Percentiles rank a stretch among this genome's conserved stretches.
Conservation (phyloP, 2,329 filamentous ascomycete genomes). For the Fusarium brevicatenulatum region DNA sequence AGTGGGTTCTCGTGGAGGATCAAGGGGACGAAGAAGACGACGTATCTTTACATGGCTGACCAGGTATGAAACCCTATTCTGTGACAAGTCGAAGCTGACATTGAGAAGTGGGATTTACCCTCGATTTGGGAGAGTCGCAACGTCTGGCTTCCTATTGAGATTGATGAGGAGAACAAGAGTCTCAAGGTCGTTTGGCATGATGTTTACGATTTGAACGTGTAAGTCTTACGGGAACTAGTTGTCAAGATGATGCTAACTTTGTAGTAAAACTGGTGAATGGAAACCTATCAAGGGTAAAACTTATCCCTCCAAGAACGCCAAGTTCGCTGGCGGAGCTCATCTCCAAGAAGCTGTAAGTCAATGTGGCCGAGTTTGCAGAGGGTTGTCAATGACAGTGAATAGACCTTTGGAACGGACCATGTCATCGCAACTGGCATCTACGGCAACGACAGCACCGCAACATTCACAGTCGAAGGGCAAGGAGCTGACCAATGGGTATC, state of each 20-base stretch:
- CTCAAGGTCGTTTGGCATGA: constrained; percentile 63
- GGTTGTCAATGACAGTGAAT: not conserved
- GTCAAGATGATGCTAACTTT: not conserved
- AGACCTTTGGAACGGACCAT: constrained; percentile 57
- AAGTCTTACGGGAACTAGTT: too few species aligned
- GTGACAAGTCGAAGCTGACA: not conserved
- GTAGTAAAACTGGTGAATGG: constrained; percentile 58
- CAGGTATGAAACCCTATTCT: constrained; percentile 35
- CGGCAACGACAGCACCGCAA: constrained; percentile 63
- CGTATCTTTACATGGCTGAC: constrained; percentile 61
- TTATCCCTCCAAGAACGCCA: constrained; percentile 57
- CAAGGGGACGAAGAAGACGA: constrained; percentile 57
- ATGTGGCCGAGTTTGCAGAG: rapidly evolving
- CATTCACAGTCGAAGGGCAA: constrained; percentile 58
- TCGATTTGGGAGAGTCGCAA: constrained; percentile 66
- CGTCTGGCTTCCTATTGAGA: constrained; percentile 64
- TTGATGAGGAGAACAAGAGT: constrained; percentile 61
- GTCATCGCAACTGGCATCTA: constrained; percentile 62
- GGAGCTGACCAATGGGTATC: constrained; percentile 64
- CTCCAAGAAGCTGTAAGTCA: constrained; percentile 59
- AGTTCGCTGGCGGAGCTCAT: constrained; percentile 55
- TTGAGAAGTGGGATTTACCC: constrained; percentile 57
- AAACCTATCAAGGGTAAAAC: constrained; percentile 58
- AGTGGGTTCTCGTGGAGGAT: constrained; percentile 61
- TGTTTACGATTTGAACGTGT: constrained; percentile 63